Evolutionary conservation across 768 basidiomycete genomes (phyloP).

Genomic region (Clavaria fumosa): DNA sequence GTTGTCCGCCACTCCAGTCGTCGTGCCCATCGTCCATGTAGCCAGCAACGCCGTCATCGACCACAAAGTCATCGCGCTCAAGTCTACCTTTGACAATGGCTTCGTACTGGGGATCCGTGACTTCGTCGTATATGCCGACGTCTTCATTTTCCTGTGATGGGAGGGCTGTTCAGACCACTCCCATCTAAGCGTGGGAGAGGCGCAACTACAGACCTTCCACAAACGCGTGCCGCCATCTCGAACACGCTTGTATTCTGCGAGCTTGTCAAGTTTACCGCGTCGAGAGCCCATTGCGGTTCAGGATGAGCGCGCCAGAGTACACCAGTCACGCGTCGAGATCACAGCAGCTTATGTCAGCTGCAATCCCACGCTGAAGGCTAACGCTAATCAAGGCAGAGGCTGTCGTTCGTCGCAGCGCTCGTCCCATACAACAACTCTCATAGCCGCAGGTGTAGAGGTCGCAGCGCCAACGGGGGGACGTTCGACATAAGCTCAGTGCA

Average conservation of each 20-base stretch:
- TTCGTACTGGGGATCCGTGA: slow-evolving; percentile 80
- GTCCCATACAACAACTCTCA: too few species aligned
- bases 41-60: slow-evolving; percentile 81
- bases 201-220: slow-evolving; percentile 33
- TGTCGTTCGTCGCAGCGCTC: too few species aligned
- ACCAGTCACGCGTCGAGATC: too few species aligned
- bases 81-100: slow-evolving; percentile 72
- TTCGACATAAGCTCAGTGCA: too few species aligned
- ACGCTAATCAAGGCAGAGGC: too few species aligned
- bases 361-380: too few species aligned
- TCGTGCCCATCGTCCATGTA: slow-evolving; percentile 97
- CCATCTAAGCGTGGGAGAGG: slow-evolving; percentile 7
- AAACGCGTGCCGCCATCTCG: slow-evolving; percentile 43
- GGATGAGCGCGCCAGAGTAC: too few species aligned
- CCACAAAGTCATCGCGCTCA: slow-evolving; percentile 84
- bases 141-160: slow-evolving; percentile 33
- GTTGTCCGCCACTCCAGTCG: slow-evolving; percentile 62
- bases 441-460: too few species aligned
- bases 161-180: slow-evolving; percentile 6
- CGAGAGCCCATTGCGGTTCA: too few species aligned
- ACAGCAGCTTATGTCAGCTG: too few species aligned
- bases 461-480: too few species aligned
- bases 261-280: slow-evolving; percentile 29
- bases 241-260: slow-evolving; percentile 45
- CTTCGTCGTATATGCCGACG: slow-evolving; percentile 69